phyloP scores from a whole-genome alignment of 176 grass and related monocot genomes.

The Aegilops umbellulata region DNA sequence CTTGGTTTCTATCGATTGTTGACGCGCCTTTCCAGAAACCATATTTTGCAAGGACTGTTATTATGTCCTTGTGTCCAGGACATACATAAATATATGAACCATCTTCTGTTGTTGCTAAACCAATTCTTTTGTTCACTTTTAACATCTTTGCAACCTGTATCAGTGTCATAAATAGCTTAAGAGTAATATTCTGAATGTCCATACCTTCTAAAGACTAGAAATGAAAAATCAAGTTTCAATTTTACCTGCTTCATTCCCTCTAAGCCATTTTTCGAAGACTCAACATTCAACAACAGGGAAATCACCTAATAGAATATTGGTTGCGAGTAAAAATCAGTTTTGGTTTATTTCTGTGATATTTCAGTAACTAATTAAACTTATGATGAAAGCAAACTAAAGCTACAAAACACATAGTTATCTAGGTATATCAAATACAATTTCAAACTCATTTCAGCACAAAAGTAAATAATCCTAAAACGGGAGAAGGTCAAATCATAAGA shows the following conservation, averaged over 20 bases:
- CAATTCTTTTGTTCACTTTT: conserved; percentile 40
- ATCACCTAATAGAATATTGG: conserved; percentile 25
- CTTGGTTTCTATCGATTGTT: conserved; percentile 37
- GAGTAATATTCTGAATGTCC: not conserved
- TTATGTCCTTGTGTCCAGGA: conserved; percentile 39
- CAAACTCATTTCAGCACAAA: too few relatives aligned
- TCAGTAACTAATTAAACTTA: too few relatives aligned
- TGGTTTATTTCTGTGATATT: not conserved
- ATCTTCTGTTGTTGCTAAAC: conserved; percentile 36
- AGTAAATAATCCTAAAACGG: too few relatives aligned
- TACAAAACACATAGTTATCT: too few relatives aligned
- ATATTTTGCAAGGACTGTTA: conserved; percentile 45
- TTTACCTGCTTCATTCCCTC: conserved; percentile 39
- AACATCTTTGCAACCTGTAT: conserved; percentile 38
- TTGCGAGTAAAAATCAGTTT: not conserved
- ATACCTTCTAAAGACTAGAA: not conserved
- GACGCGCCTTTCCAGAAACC: conserved; percentile 49
- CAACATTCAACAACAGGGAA: conserved; percentile 38
- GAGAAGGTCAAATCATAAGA: too few relatives aligned
- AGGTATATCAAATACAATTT: too few relatives aligned
- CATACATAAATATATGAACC: conserved; percentile 49
- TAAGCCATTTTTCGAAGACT: conserved; percentile 37
- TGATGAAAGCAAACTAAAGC: too few relatives aligned
- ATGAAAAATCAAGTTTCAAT: conserved; percentile 2
- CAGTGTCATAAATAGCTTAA: not conserved